Conservation (phyloP, 1,284 basidiomycete species). For the Trametes versicolor region DNA sequence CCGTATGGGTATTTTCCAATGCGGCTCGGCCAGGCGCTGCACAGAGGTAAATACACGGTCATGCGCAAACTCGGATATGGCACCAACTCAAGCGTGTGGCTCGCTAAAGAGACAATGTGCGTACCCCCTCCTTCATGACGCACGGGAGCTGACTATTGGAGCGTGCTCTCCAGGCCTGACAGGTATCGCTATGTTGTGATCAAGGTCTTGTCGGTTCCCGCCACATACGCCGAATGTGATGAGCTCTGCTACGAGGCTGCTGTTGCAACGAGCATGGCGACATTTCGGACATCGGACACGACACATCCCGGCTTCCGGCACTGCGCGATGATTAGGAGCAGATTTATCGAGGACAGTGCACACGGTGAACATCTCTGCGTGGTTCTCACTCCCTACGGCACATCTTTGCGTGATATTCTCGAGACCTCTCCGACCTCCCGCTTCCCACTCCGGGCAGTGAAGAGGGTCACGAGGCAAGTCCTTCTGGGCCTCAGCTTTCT, state of each 20-base stretch:
- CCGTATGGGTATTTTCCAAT: constrained; percentile 5
- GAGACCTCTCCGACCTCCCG: background rate
- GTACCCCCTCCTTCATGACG: background rate
- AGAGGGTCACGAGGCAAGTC: background rate
- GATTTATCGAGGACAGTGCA: background rate
- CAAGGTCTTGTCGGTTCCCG: background rate
- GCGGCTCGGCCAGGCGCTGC: background rate
- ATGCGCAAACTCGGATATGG: constrained; percentile 7
- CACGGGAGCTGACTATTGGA: background rate
- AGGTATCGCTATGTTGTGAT: background rate
- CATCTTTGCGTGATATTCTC: background rate
- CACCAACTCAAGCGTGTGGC: constrained; percentile 4
- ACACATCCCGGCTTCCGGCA: background rate
- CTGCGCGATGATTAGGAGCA: background rate
- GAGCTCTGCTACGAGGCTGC: background rate
- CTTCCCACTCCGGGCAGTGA: background rate
- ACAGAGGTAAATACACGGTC: background rate
- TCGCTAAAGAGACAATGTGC: background rate
- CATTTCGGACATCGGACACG: background rate
- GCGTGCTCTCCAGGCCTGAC: background rate
- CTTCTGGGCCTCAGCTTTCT: constrained; percentile 1
- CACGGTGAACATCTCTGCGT: constrained; percentile 2
- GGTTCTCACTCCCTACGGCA: background rate
- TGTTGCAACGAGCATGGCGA: no score
- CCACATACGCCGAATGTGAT: background rate